Conservation (phyloP, 345 rosid species). For the Ceriops tagal region DNA sequence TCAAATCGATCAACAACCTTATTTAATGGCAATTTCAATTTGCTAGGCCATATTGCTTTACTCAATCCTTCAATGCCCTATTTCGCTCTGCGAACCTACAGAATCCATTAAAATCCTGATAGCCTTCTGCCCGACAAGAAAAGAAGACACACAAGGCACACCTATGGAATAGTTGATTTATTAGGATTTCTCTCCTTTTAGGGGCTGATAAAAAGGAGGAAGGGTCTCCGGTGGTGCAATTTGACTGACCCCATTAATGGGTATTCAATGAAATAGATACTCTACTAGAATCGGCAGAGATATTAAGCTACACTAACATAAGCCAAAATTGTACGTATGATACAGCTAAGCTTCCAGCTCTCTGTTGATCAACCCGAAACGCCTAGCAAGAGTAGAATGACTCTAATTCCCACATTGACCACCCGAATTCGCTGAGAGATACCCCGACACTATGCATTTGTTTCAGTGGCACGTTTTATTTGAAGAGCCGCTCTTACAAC, state of each 20-base stretch:
- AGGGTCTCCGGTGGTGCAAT: no score
- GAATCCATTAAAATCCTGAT: no score
- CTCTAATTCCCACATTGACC: not conserved
- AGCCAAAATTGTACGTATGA: slow-evolving; percentile 22
- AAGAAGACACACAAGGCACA: not conserved
- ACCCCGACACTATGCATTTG: slow-evolving; percentile 15
- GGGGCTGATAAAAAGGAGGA: no score
- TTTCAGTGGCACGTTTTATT: slow-evolving; percentile 55
- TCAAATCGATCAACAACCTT: not conserved
- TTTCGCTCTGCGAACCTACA: no score
- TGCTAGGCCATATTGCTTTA: not conserved
- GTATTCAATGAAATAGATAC: not conserved
- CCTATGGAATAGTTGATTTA: not conserved
- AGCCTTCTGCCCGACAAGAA: no score
- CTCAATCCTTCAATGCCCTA: not conserved
- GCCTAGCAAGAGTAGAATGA: not conserved
- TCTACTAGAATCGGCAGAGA: not conserved
- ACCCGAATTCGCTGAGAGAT: slow-evolving; percentile 6
- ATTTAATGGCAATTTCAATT: not conserved
- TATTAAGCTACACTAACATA: not conserved
- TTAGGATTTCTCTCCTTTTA: no score
- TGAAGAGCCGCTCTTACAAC: slow-evolving; percentile 90
- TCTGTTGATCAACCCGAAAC: not conserved
- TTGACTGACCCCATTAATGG: not conserved
- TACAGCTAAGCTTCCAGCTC: slow-evolving; percentile 4